Percentiles rank a stretch among this genome's conserved stretches.
Conservation (phyloP, 1,139 yeast genomes). For the Yamadazyma epiphylla region DNA sequence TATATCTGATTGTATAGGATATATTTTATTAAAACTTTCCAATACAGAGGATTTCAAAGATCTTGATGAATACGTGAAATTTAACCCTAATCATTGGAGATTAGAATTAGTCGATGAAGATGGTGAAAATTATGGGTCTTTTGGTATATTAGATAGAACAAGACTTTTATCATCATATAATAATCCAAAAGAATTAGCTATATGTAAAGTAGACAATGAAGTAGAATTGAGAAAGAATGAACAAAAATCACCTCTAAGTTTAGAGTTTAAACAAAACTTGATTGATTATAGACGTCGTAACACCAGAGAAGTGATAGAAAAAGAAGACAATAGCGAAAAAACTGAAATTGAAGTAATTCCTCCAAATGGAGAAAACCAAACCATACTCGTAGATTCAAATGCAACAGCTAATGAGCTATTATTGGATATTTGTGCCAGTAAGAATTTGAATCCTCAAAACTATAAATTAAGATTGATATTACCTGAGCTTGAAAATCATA, state of each 20-base stretch:
- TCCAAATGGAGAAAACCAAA: conserved; percentile 6
- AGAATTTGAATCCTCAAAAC: conserved; percentile 23
- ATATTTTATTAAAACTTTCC: conserved; percentile 35
- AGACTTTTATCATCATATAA: conserved; percentile 56
- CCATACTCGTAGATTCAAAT: conserved; percentile 7
- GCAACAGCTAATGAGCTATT: conserved; percentile 29
- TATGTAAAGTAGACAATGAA: conserved; percentile 43
- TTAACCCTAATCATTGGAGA: conserved; percentile 63
- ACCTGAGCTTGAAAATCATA: conserved; percentile 6
- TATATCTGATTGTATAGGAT: conserved; percentile 66
- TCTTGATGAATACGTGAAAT: conserved; percentile 6
- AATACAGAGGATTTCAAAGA: conserved; percentile 9
- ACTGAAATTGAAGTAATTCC: conserved; percentile 7
- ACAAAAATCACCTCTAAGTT: conserved; percentile 52
- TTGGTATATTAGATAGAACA: conserved; percentile 63
- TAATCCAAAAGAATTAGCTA: conserved; percentile 59
- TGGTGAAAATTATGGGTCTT: conserved; percentile 74
- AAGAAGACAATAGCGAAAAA: conserved; percentile 3
- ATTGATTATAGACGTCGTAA: conserved; percentile 11
- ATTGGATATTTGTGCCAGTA: conserved; percentile 27
- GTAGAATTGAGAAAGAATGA: conserved; percentile 31
- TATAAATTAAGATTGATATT: conserved; percentile 17
- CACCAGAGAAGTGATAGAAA: not conserved
- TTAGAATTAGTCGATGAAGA: conserved; percentile 74
- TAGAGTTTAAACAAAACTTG: conserved; percentile 31